Conservation (phyloP, 495 filamentous ascomycete species). For the Baudoinia panamericana region DNA sequence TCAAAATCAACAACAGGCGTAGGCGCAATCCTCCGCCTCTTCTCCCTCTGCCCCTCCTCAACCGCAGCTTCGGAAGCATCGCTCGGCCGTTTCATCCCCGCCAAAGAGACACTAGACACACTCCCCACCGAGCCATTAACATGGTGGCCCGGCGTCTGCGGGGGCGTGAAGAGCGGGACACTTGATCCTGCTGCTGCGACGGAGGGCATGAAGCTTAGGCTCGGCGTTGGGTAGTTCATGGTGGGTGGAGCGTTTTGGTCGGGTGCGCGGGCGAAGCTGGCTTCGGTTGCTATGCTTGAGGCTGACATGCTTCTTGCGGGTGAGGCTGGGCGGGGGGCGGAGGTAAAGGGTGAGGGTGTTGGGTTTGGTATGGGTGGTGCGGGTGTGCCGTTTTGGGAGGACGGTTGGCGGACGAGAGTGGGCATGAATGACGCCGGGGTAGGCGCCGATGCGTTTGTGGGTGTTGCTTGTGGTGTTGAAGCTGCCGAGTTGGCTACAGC, state of each 20-base stretch:
- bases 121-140: conserved; percentile 26
- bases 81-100: conserved; percentile 19
- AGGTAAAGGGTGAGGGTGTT: conserved; percentile 44
- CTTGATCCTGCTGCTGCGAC: conserved; percentile 27
- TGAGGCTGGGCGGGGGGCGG: conserved; percentile 37
- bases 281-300: conserved; percentile 61
- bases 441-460: conserved; percentile 14
- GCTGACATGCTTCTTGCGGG: conserved; percentile 71
- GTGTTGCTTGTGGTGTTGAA: conserved; percentile 21
- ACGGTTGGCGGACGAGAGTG: conserved; percentile 7
- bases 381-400: conserved; percentile 5
- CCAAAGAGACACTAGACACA: conserved; percentile 9
- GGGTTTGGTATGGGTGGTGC: conserved; percentile 22
- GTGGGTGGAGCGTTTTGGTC: conserved; percentile 19
- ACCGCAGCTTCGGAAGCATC: conserved; percentile 5
- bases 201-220: conserved; percentile 25
- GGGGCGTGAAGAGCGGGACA: conserved; percentile 31
- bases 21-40: conserved; percentile 30
- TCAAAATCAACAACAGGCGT: conserved; percentile 26
- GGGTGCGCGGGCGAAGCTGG: conserved; percentile 26
- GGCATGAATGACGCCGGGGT: conserved; percentile 4
- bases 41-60: conserved; percentile 22
- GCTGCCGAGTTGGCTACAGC: conserved; percentile 16
- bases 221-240: conserved; percentile 27
- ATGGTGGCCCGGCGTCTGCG: conserved; percentile 28